Base-by-base conservation (phyloP, 371 early-diverging fungal genomes). In the Capillidium rhysosporum region DNA sequence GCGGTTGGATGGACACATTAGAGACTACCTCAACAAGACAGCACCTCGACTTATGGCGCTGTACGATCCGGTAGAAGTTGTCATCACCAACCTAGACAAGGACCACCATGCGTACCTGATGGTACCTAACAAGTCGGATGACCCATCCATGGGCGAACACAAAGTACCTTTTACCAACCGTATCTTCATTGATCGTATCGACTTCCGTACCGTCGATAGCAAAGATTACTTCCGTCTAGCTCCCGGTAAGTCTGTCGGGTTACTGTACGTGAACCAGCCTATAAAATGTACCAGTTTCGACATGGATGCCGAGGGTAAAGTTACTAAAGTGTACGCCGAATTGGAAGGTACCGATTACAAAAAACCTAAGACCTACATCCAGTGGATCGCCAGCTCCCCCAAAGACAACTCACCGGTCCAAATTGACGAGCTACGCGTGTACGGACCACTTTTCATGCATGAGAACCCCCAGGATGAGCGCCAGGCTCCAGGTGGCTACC, bases 311-410 rank as follows among this genome's bases (percentile, higher is more conserved):
- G 73, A 70, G 20, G 48, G 48, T n/a, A 16, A 47, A 9, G 31
- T 29, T 2, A 4, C 12, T 34, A 4, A 12, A 4, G 34, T 34
- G 34, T 34, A 34, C 34, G 34, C 34, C 34, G 34, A 34, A 12
- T 12, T 34, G 34, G 34, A 34, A 12, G 34, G 34, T 34, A 63
- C 66, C 23, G 76, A 67, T 21, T 73, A 70, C 65, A 77, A 78
- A 64, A 84, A 82, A 69, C 93, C 98, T 56, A 95, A 92, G 80
- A 86, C 98, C 0, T 95, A 82, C 68, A 96, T 98, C 68, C 98
- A 99, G 64, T 99, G 99, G 99, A 76, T 99, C 18, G 88, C 86
- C 24, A 80, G 88, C 56, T 79, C 84, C 14, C 74, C 84, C 28
- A 68, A 73, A 58, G 81, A 78, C 58, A 70, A 76, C 29, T 90